Evolutionary conservation across 345 rosid genomes (phyloP).

Genomic region (Litchi chinensis): DNA sequence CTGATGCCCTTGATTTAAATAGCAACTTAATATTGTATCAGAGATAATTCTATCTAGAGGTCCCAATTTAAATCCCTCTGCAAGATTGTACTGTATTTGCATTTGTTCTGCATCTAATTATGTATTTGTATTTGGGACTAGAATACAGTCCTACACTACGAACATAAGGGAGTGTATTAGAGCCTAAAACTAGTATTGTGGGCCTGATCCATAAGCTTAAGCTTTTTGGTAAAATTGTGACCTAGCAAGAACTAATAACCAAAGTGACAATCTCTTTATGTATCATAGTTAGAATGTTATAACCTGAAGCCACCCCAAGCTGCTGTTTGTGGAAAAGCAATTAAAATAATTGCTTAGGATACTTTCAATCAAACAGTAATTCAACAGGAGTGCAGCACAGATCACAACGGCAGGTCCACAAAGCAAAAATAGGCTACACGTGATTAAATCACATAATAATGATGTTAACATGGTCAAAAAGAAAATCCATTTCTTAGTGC

Average conservation of each 20-base stretch:
- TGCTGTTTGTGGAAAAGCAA: neutral
- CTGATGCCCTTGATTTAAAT: neutral
- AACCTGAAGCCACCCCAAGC: neutral
- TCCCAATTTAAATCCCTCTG: neutral
- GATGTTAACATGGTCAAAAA: neutral
- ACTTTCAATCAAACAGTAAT: neutral
- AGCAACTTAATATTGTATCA: neutral
- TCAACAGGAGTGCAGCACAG: neutral
- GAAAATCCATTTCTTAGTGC: neutral
- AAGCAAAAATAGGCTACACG: neutral
- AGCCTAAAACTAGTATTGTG: neutral
- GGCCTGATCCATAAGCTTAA: neutral
- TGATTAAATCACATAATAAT: neutral
- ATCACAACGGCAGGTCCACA: neutral
- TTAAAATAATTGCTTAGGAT: neutral
- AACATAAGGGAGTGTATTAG: neutral
- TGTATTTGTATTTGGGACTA: neutral
- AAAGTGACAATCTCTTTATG: neutral
- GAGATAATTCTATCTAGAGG: neutral
- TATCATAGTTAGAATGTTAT: neutral
- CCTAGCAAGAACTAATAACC: neutral
- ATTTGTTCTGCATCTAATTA: neutral
- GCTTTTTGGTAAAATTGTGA: neutral
- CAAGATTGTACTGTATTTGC: neutral
- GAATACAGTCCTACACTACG: neutral